These are phyloP conservation scores for Hsuehochloa calcarea DNA, from an alignment of 176 grass and related monocot species.

Conservation along the genomic window DNA sequence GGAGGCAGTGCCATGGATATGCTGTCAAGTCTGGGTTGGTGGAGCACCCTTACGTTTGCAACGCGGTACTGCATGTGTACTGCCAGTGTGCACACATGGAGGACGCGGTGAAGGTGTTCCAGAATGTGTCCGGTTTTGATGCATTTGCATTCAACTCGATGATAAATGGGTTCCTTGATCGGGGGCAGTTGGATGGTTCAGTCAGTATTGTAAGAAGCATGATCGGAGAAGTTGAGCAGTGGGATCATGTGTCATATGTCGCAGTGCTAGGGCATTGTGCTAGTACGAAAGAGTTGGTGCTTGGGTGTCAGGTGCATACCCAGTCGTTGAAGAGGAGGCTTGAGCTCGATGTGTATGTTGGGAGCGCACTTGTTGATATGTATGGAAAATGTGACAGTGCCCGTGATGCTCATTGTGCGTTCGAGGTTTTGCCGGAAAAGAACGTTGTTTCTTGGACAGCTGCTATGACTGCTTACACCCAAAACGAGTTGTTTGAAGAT, in stretches of 20 bases:
- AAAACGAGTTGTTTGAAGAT: slow-evolving; percentile 75
- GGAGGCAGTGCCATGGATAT: slow-evolving; percentile 58
- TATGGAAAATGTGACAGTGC: slow-evolving; percentile 67
- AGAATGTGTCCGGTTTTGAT: slow-evolving; percentile 40
- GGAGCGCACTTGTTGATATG: slow-evolving; percentile 71
- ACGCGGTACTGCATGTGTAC: slow-evolving; percentile 68
- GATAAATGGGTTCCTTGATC: slow-evolving; percentile 71
- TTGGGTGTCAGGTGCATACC: slow-evolving; percentile 61
- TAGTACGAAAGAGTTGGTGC: slow-evolving; percentile 43
- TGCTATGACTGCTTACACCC: slow-evolving; percentile 57
- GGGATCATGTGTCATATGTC: slow-evolving; percentile 75
- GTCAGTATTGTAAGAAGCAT: slow-evolving; percentile 42
- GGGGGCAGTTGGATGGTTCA: slow-evolving; percentile 39
- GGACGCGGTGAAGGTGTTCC: slow-evolving; percentile 44
- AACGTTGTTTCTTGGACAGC: slow-evolving; percentile 85
- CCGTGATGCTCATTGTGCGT: slow-evolving; percentile 42
- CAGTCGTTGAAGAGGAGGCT: slow-evolving; percentile 62
- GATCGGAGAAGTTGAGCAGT: slow-evolving; percentile 39
- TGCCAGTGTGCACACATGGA: slow-evolving; percentile 52
- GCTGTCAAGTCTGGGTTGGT: slow-evolving; percentile 51
- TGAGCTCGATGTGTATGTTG: slow-evolving; percentile 47
- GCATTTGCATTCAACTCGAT: slow-evolving; percentile 62
- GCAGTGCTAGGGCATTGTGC: slow-evolving; percentile 67
- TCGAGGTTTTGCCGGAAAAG: slow-evolving; percentile 51
- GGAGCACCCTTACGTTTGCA: slow-evolving; percentile 44